Base-by-base conservation (phyloP, 2,329 filamentous ascomycete genomes). In the Neophaeococcomyces aloes region DNA sequence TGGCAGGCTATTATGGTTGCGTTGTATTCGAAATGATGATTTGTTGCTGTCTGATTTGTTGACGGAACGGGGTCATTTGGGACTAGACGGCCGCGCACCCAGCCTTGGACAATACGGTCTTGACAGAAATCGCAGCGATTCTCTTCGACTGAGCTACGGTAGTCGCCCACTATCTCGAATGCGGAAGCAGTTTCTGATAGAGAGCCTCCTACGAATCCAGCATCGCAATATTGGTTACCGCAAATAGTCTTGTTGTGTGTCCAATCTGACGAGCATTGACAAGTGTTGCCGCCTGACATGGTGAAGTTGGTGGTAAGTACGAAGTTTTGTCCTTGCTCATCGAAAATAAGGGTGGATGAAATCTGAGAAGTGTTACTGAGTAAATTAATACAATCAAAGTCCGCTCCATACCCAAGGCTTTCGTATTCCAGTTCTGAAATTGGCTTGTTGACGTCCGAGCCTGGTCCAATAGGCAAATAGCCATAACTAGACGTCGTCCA, bases 11-110 rank as follows among this genome's bases (percentile, higher is more conserved):
- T 36, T 17, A 37, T 31, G 19, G 43, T 35, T 2, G 34, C 34
- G 18, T 37, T 36, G 21, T 40, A 19, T 6, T 35, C 30, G 14
- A 34, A 35, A 42, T 54, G 8, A n/a, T 10, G 8, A n/a, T 10
- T 25, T 11, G 17, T 27, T n/a, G 11, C 18, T 4, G 25, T 11
- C n/a, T 6, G 11, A 15, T 35, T 19, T 18, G 8, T 5, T 5
- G 15, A 18, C 13, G 15, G 33, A 4, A 10, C 19, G 23, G 10
- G 23, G 10, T 27, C 23, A 10, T 5, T 27, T 27, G 23, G 23
- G 10, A 35, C 8, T 15, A 35, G 33, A n/a, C 15, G 18, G 21
- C 35, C 35, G 10, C 35, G n/a, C 8, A 38, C 21, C 35, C 35
- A 38, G 7, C 35, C 35, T 11, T 38, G 21, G n/a, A 38, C 35